Evolutionary conservation across 768 basidiomycete species (phyloP), one percentile per base, ranked within the genome.

Genomic region (Floccularia luteovirens): DNA sequence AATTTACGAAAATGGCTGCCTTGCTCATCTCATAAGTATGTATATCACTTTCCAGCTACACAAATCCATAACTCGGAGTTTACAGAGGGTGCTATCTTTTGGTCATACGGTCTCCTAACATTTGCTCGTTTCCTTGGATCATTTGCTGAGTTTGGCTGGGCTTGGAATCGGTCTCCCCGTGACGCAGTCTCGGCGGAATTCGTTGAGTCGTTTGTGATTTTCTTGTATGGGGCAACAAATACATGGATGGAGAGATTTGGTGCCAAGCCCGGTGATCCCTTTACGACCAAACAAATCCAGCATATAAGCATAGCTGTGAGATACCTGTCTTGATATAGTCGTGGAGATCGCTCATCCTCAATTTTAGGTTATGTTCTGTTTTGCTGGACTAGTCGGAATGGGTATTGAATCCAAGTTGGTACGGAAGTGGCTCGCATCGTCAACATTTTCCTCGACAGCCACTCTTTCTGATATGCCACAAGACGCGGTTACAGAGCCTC

Each of bases 211-310:
- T 53, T 68, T 7, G 72, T 90, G 38, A 92, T 97, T 51, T 93
- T 93, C 62, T 24, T 79, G 0, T 98, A 97, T 55, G 93, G 93
- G 5, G 68, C 76, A 24, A 84, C 90, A 31, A 94, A 98, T 56
- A 90, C 86, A 12, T 98, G 90, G 90, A 90, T 97, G 88, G 94
- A 98, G 61, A 76, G 94, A 30, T 88, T 94, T 48, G 93, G 92
- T 2, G 87, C 82, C 1, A 61, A 72, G 12, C 62, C 84, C 0
- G 89, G 87, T 11, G 82, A 83, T 53, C 87, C 92, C 11, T 94
- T 74, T 62, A 86, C 87, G 1, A 85, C 90, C 19, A 94, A 91
- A 59, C 77, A 96, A 55, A 76, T 96, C 12, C 90, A 98, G 53
- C 94, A 97, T 51, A 93, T 94, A 40, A 76, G 83, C 41, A 96